Evolutionary conservation across 192 early-diverging fungal species (phyloP).

Genomic region (Allomyces javanicus): DNA sequence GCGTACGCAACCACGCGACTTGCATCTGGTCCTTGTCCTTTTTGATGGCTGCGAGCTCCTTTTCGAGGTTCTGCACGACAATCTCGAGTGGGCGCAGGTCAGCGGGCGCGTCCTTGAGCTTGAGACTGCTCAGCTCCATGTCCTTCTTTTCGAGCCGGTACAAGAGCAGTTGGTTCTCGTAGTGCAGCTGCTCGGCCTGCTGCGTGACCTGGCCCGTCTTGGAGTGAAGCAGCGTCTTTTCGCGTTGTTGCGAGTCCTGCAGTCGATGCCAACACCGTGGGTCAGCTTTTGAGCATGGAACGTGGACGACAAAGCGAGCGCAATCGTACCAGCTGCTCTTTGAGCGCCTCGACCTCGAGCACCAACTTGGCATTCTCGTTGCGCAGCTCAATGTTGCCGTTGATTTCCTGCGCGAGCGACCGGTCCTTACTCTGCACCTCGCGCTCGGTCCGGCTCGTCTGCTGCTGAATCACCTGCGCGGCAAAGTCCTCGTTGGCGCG

Average conservation of each 20-base stretch:
- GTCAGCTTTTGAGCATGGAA: too few species aligned
- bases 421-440: background rate
- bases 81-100: background rate
- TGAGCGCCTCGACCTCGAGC: background rate
- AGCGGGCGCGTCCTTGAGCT: background rate
- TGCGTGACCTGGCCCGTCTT: background rate
- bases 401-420: background rate
- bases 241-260: background rate
- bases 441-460: background rate
- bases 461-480: background rate
- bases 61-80: background rate
- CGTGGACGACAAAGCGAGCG: too few species aligned
- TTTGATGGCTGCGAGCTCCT: background rate
- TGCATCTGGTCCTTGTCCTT: background rate
- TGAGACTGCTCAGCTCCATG: background rate
- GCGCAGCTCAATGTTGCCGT: background rate
- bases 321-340: background rate
- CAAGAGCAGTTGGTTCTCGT: background rate
- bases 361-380: background rate
- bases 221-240: background rate
- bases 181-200: background rate
- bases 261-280: too few species aligned
- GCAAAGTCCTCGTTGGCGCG: too few species aligned
- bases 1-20: background rate
- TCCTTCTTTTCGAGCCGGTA: background rate